phyloP scores from a whole-genome alignment of 2,329 filamentous ascomycete species.

The Emmonsiellopsis sp. region DNA sequence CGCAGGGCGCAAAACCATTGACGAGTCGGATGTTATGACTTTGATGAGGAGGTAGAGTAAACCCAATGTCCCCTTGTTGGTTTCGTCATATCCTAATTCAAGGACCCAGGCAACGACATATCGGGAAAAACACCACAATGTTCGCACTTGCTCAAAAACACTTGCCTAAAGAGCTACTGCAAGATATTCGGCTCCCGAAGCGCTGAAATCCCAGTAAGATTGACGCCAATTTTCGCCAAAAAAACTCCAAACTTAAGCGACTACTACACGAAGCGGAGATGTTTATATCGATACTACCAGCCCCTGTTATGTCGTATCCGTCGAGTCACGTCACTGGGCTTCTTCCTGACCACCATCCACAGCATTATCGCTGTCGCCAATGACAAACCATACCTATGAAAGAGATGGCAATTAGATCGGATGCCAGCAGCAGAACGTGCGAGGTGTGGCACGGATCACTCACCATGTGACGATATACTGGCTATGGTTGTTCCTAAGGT shows the following conservation, averaged over 20 bases:
- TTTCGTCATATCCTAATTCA: constrained; percentile 20
- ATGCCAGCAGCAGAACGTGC: not conserved
- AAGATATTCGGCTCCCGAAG: constrained; percentile 51
- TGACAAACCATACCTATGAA: constrained; percentile 69
- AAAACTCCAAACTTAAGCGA: constrained; percentile 30
- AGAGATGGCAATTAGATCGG: not conserved
- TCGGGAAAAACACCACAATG: constrained; percentile 59
- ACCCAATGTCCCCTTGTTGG: not conserved
- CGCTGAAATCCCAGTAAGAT: not conserved
- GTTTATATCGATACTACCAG: constrained; percentile 46
- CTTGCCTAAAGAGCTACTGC: constrained; percentile 71
- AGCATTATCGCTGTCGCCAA: constrained; percentile 88
- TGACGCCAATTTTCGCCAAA: not conserved
- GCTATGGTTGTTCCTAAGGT: constrained; percentile 88
- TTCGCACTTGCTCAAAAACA: constrained; percentile 80
- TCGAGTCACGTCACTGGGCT: constrained; percentile 60
- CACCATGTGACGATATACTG: constrained; percentile 99
- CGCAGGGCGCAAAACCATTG: constrained; percentile 72
- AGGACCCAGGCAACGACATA: constrained; percentile 62
- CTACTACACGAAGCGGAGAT: constrained; percentile 3
- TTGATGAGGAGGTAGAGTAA: constrained; percentile 68
- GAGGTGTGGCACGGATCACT: constrained; percentile 21
- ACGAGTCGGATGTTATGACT: constrained; percentile 72
- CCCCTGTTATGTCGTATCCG: constrained; percentile 67
- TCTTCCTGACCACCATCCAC: constrained; percentile 88